Evolutionary conservation across 148 eudicot species (phyloP).

Genomic region (Rhododendron simsii): DNA sequence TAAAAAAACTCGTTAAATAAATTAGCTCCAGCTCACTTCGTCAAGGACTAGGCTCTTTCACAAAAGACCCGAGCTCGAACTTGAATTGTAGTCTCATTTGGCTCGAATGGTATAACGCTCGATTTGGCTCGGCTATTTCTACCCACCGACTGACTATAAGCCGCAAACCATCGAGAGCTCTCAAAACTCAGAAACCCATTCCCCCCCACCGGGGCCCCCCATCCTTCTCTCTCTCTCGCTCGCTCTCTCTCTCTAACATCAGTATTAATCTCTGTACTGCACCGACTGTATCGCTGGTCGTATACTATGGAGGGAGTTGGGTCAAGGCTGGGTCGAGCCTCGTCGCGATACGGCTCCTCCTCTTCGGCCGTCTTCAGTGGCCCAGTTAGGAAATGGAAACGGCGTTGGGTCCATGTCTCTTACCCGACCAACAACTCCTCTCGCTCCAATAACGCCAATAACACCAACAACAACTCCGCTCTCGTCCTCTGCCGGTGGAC

Average conservation of each 20-base stretch:
- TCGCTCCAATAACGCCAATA: slow-evolving; percentile 17
- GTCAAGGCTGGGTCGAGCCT: slow-evolving; percentile 47
- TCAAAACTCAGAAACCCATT: background rate
- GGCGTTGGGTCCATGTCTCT: slow-evolving; percentile 48
- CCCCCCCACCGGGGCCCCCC: too few species aligned
- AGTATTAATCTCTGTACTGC: background rate
- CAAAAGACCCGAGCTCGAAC: too few species aligned
- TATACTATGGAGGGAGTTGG: slow-evolving; percentile 58
- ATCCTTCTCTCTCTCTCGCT: background rate
- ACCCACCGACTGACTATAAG: too few species aligned
- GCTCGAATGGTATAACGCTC: too few species aligned
- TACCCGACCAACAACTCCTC: slow-evolving; percentile 8
- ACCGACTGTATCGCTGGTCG: background rate
- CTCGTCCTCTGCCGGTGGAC: slow-evolving; percentile 61
- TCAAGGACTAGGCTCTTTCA: too few species aligned
- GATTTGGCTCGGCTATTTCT: too few species aligned
- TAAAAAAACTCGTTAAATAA: too few species aligned
- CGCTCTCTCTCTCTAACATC: background rate
- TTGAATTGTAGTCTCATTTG: too few species aligned
- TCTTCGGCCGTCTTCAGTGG: slow-evolving; percentile 45
- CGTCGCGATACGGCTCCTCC: slow-evolving; percentile 50
- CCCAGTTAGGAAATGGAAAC: slow-evolving; percentile 54
- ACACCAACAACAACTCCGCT: slow-evolving; percentile 16
- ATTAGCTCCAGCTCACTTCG: too few species aligned
- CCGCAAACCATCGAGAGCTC: background rate